Base-by-base conservation (phyloP, 2,329 filamentous ascomycete genomes). In the Periconia sp. region DNA sequence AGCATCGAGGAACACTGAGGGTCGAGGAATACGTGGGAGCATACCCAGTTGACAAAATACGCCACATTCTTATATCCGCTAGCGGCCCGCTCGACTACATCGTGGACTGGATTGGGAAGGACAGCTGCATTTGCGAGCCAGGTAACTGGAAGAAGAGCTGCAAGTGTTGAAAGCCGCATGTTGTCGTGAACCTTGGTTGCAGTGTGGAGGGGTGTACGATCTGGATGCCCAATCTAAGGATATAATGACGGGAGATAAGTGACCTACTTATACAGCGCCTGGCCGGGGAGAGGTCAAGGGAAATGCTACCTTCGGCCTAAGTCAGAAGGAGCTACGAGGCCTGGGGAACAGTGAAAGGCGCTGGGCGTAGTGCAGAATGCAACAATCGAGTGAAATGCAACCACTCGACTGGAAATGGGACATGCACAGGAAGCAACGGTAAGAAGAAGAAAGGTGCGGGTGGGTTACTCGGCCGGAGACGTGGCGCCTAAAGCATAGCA, bases 1-100 rank as follows among this genome's bases (percentile, higher is more conserved):
- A 52, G 47, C 25, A 36, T 22, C 15, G 13, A 36, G 11, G 31
- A 16, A 25, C 10, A 24, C 36, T 17, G 26, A 28, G 36, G 16
- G 18, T 33, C 13, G 19, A 22, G 25, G 17, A 32, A 36, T 35
- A 15, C n/a, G 25, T n/a, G 43, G 33, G 17, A 26, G 52, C 52
- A 13, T 40, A 68, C 67, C 67, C 67, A 70, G 43, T 70, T 70
- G 31, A 68, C 65, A 51, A 67, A 70, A 47, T 70, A 70, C 1
- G 65, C 65, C 19, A 69, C 66, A 25, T 67, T 66, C 42, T 52
- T 68, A 52, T 59, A 68, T 16, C 65, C 65, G n/a, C 59, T 49
- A 42, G 52, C 48, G 24, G 53, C 51, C 10, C 49, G 22, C n/a
- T 49, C 42, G 31, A 43, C 42, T 38, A 60, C 54, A 17, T 54